A percentile compares a stretch with the other conserved stretches of the same genome.
These are phyloP conservation scores for Paramecium primaurelia DNA, from an alignment of 73 alveolate species.

Conservation along the genomic window DNA sequence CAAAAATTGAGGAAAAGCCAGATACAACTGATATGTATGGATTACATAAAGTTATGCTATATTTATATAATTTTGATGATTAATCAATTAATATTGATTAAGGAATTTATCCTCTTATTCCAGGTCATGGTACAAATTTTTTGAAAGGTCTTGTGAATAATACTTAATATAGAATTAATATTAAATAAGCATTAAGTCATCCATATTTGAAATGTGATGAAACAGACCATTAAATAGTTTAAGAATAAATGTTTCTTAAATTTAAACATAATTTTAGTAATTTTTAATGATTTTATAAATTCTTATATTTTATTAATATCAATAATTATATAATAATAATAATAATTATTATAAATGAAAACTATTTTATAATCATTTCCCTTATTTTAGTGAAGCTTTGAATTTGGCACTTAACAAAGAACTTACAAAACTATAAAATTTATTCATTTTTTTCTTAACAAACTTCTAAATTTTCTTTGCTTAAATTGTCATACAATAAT, in stretches of 20 bases:
- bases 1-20: neutral
- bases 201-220: neutral
- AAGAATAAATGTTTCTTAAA: neutral
- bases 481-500: neutral
- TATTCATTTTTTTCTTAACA: slow-evolving; percentile 19
- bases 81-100: neutral
- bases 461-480: slow-evolving; percentile 1
- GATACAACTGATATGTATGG: neutral
- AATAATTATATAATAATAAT: neutral
- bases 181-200: neutral
- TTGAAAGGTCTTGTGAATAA: neutral
- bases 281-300: neutral
- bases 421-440: slow-evolving; percentile 22
- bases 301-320: neutral
- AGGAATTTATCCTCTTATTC: neutral
- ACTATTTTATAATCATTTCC: neutral
- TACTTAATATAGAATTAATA: neutral
- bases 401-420: slow-evolving; percentile 33
- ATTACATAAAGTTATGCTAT: neutral
- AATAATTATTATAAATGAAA: neutral
- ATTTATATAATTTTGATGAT: neutral
- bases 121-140: neutral
- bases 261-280: neutral
- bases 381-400: slow-evolving; percentile 14
- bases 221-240: neutral